These are phyloP conservation scores for Earliella scabrosa DNA, from an alignment of 1,284 basidiomycete species.

Conservation along the genomic window DNA sequence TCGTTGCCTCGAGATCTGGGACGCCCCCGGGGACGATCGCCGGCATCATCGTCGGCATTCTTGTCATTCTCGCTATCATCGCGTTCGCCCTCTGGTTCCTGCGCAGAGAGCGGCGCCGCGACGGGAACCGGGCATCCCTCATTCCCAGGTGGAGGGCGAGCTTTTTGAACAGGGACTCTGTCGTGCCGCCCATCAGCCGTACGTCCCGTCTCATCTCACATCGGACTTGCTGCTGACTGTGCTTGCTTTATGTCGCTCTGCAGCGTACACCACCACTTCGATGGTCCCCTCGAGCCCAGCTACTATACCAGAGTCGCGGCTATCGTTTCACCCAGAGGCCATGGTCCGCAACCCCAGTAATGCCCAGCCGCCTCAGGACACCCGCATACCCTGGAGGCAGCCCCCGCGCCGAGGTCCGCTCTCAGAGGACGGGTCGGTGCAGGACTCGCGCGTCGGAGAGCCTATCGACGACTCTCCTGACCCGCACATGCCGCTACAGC, in stretches of 20 bases:
- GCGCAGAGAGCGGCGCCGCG: background rate
- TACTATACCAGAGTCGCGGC: background rate
- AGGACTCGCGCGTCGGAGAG: conserved; percentile 1
- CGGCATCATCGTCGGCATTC: background rate
- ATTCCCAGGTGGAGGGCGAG: background rate
- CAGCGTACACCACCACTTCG: background rate
- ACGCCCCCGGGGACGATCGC: background rate
- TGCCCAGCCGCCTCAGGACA: background rate
- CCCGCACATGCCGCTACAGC: conserved; percentile 4
- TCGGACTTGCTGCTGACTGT: background rate
- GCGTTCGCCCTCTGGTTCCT: background rate
- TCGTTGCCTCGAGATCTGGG: background rate
- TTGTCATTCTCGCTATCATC: background rate
- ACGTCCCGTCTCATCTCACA: background rate
- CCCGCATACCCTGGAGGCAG: background rate
- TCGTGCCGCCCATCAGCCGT: background rate
- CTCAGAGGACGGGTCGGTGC: background rate
- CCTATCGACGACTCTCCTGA: conserved; percentile 2
- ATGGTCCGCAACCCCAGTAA: background rate
- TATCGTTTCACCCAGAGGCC: background rate
- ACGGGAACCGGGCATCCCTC: background rate
- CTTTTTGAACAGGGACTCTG: too few relatives aligned
- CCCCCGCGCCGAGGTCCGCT: background rate
- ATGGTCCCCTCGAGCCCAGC: background rate
- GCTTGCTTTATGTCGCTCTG: too few relatives aligned